A percentile compares a stretch with the other conserved stretches of the same genome.
Conservation (phyloP, 2,329 filamentous ascomycete species). For the Mycosphaerella sp. region DNA sequence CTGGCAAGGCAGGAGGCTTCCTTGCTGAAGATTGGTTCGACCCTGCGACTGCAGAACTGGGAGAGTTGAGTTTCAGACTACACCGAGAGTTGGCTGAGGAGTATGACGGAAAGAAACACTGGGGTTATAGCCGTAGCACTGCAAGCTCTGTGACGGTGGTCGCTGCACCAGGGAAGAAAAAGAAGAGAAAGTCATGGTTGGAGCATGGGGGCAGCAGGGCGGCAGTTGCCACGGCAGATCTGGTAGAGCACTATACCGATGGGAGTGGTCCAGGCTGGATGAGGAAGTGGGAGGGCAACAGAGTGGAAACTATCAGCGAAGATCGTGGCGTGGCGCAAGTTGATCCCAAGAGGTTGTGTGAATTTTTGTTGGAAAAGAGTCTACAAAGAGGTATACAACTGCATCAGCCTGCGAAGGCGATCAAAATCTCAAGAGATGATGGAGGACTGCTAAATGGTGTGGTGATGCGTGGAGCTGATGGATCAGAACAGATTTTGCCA, state of each 20-base stretch:
- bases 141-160: constrained; percentile 49
- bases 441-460: constrained; percentile 49
- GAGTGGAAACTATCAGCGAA: constrained; percentile 55
- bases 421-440: constrained; percentile 48
- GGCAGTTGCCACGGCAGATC: constrained; percentile 41
- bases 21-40: constrained; percentile 59
- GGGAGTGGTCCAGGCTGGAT: constrained; percentile 52
- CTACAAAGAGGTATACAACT: constrained; percentile 56
- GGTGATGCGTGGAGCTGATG: constrained; percentile 43
- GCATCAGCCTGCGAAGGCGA: constrained; percentile 56
- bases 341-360: constrained; percentile 60
- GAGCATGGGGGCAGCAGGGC: constrained; percentile 57
- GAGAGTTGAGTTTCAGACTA: constrained; percentile 61
- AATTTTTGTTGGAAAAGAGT: constrained; percentile 56
- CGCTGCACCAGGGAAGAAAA: constrained; percentile 1
- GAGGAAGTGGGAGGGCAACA: constrained; percentile 48
- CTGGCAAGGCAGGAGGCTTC: constrained; percentile 68
- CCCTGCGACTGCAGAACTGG: constrained; percentile 48
- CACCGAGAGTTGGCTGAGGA: constrained; percentile 58
- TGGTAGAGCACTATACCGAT: constrained; percentile 29
- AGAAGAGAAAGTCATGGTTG: constrained; percentile 53
- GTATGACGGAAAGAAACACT: constrained; percentile 51
- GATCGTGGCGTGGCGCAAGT: constrained; percentile 59
- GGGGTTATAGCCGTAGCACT: constrained; percentile 55
- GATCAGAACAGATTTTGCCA: constrained; percentile 44